These are phyloP conservation scores for Centaurea solstitialis DNA, from an alignment of 129 eudicot genomes.

Conservation along the genomic window DNA sequence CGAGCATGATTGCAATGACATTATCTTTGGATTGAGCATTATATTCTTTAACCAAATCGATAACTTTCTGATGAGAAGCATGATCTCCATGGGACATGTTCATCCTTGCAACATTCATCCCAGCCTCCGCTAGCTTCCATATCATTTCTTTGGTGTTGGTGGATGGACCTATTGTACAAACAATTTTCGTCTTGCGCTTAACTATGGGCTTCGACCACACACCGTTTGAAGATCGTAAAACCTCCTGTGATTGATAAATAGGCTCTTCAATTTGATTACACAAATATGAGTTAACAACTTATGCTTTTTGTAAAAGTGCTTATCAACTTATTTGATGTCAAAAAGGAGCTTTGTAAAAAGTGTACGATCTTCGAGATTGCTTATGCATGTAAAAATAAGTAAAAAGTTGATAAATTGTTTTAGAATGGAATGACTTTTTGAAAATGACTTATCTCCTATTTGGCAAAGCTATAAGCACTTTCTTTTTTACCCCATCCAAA, in stretches of 20 bases:
- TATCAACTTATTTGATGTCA: no score
- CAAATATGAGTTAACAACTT: neutral
- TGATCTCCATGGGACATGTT: conserved; percentile 99
- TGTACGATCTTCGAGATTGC: no score
- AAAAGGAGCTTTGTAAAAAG: no score
- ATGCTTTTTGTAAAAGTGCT: no score
- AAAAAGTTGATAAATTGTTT: no score
- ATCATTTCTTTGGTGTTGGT: conserved; percentile 93
- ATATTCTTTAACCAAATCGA: conserved; percentile 93
- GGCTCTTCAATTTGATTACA: conserved; percentile 50
- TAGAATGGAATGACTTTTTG: no score
- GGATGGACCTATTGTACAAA: conserved; percentile 98
- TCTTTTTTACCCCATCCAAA: no score
- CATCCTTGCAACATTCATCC: conserved; percentile 96
- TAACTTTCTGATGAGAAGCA: conserved; percentile 94
- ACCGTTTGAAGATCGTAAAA: conserved; percentile 44
- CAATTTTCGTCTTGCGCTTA: conserved; percentile 91
- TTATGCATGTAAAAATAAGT: no score
- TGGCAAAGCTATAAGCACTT: no score
- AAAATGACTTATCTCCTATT: no score
- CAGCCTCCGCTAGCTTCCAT: conserved; percentile 99
- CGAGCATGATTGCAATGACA: conserved; percentile 98
- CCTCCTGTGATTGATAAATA: conserved; percentile 41
- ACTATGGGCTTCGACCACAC: conserved; percentile 89
- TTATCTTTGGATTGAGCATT: conserved; percentile 87